Evolutionary conservation across 495 filamentous ascomycete species (phyloP), one percentile per base, ranked within the genome.

Genomic region (Cudoniella acicularis): DNA sequence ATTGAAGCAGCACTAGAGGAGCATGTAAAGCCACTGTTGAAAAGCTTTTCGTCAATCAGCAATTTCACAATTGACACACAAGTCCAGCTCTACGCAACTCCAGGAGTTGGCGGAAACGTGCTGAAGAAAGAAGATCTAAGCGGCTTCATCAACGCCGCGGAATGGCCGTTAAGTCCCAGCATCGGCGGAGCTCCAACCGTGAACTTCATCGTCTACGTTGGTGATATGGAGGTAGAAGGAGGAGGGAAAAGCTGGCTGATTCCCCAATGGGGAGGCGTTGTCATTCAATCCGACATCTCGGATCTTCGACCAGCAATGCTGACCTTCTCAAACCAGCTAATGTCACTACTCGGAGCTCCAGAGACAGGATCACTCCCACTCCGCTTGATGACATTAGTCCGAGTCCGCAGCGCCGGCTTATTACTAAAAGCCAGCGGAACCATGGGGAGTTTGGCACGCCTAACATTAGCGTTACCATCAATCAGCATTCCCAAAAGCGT

Each of bases 41-140:
- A 89, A 40, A 82, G 87, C 25, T 80, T 97, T 23, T 80, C 84
- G 2, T 78, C 84, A 16, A 93, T 98, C 62, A 92, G 90, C 77
- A 93, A 96, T 68, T 98, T 98, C 70, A 97, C 94, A 20, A 85
- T 98, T 40, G 94, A 98, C 69, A 96, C 91, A 1, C 94, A 98
- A 70, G 88, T 98, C 11, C 94, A 98, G 74, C 79, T 96, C 1
- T 96, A 96, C 69, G 94, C 94, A 1, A 77, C 79, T 0, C 91
- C 89, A 0, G 92, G 92, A 24, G 84, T 92, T 16, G 74, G 78
- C 26, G 78, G 75, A 46, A 70, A 78, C 82, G 82, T 88, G 1
- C 70, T 98, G 11, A 86, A 83, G 63, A 91, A 90, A 67, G 88
- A 96, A 67, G 92, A 96, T 66, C 79, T 98, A 6, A 90, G 89